A percentile compares a stretch with the other conserved stretches of the same genome.
Evolutionary conservation across 2,329 filamentous ascomycete species (phyloP).

Genomic region (Fusarium oxysporum): DNA sequence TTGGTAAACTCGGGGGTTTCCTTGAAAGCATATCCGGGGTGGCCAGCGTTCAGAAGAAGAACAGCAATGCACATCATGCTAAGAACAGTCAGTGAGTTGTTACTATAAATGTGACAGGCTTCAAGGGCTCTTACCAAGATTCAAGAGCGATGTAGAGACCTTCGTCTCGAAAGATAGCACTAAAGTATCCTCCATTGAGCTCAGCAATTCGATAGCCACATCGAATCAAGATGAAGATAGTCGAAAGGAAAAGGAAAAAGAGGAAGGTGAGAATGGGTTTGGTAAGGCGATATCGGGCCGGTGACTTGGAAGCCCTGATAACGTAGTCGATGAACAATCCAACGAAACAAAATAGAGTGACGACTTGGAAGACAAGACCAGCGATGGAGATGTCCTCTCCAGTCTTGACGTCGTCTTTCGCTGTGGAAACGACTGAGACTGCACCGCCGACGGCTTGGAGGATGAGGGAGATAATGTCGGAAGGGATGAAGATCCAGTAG

Average conservation of each 20-base stretch:
- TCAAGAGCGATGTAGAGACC: constrained; percentile 43
- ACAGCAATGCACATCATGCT: constrained; percentile 42
- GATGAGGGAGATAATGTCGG: constrained; percentile 63
- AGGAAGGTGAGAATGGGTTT: constrained; percentile 61
- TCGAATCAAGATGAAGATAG: constrained; percentile 66
- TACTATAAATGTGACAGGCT: background rate
- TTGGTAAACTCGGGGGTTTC: background rate
- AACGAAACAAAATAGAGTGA: constrained; percentile 60
- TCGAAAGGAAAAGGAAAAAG: constrained; percentile 61
- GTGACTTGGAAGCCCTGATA: constrained; percentile 42
- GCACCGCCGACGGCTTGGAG: constrained; percentile 65
- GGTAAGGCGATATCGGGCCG: constrained; percentile 45
- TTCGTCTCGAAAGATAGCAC: constrained; percentile 42
- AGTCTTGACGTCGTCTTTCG: constrained; percentile 41
- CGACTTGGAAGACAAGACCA: constrained; percentile 64
- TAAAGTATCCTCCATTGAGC: constrained; percentile 65
- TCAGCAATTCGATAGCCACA: constrained; percentile 70
- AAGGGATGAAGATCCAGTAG: constrained; percentile 52
- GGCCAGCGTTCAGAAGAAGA: constrained; percentile 38
- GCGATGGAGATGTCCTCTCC: constrained; percentile 63
- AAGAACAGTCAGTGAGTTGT: constrained; percentile 6
- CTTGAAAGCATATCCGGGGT: constrained; percentile 35
- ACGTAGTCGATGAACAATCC: constrained; percentile 58
- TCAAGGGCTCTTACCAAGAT: constrained; percentile 31
- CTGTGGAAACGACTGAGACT: constrained; percentile 54